Conservation (phyloP, 495 filamentous ascomycete genomes). For the Penicillium lagena region DNA sequence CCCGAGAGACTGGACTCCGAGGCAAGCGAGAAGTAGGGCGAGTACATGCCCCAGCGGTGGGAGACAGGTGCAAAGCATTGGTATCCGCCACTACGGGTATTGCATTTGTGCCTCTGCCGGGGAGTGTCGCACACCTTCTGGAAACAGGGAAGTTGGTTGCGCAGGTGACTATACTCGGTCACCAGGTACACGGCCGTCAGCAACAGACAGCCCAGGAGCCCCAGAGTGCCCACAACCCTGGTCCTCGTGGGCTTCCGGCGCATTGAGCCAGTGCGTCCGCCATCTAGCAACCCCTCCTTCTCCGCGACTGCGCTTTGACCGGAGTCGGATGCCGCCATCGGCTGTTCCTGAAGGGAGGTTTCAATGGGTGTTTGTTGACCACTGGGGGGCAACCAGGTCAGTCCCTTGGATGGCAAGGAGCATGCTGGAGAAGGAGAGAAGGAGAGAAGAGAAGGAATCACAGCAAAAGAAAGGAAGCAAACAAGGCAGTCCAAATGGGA, state of each 20-base stretch:
- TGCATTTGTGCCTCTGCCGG: slow-evolving; percentile 35
- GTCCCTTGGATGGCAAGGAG: not conserved
- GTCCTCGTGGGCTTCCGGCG: not conserved
- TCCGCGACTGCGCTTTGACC: too few relatives aligned
- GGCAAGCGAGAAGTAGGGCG: slow-evolving; percentile 65
- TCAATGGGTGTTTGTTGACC: not conserved
- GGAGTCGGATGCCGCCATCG: too few relatives aligned
- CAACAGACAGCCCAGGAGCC: not conserved
- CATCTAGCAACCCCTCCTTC: not conserved
- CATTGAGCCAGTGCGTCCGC: not conserved
- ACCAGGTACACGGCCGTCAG: not conserved
- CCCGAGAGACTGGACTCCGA: slow-evolving; percentile 50
- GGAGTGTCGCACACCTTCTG: not conserved
- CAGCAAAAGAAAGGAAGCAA: not conserved
- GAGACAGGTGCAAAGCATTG: slow-evolving; percentile 53
- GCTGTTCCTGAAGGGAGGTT: too few relatives aligned
- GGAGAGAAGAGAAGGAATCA: not conserved
- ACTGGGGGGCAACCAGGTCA: not conserved
- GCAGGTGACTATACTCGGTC: not conserved
- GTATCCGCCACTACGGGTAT: slow-evolving; percentile 55
- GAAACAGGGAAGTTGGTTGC: not conserved
- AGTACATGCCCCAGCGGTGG: slow-evolving; percentile 81
- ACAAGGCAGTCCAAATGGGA: not conserved
- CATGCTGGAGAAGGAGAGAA: not conserved
- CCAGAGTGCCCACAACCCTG: not conserved